Conservation (phyloP, 805 yeast genomes). For the Wickerhamiella vanderwaltii region DNA sequence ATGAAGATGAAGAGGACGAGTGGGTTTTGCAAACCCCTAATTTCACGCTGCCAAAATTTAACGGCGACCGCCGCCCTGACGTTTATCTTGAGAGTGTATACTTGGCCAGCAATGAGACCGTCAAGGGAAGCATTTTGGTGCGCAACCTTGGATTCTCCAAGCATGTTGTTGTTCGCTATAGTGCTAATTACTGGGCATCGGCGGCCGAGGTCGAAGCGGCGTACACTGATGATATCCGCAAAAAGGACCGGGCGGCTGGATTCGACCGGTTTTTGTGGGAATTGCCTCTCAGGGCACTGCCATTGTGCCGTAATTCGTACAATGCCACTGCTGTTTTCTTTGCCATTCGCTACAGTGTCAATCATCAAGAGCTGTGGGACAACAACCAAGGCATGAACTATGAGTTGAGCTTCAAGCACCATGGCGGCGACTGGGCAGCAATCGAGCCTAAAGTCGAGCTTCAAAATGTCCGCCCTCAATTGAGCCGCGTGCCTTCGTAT, state of each 20-base stretch:
- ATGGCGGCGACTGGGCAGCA: slow-evolving; percentile 4
- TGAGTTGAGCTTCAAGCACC: slow-evolving; percentile 34
- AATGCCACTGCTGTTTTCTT: slow-evolving; percentile 31
- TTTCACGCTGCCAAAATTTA: slow-evolving; percentile 19
- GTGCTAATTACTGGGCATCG: slow-evolving; percentile 70
- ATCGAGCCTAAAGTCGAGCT: not conserved
- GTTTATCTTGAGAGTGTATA: slow-evolving; percentile 58
- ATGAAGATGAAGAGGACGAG: slow-evolving; percentile 23
- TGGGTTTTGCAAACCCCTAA: slow-evolving; percentile 28
- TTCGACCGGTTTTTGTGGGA: slow-evolving; percentile 60
- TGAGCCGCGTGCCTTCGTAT: slow-evolving; percentile 4
- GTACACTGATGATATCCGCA: slow-evolving; percentile 41
- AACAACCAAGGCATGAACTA: slow-evolving; percentile 54
- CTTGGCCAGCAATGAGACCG: slow-evolving; percentile 44
- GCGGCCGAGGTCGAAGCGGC: slow-evolving; percentile 54
- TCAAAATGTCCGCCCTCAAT: slow-evolving; percentile 1
- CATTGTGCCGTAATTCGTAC: slow-evolving; percentile 20
- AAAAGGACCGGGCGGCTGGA: slow-evolving; percentile 22
- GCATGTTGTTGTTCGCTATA: slow-evolving; percentile 54
- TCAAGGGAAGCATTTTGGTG: slow-evolving; percentile 69
- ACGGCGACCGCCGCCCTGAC: slow-evolving; percentile 22
- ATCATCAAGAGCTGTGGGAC: slow-evolving; percentile 59
- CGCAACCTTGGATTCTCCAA: slow-evolving; percentile 62
- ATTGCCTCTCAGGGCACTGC: slow-evolving; percentile 32
- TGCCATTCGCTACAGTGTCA: slow-evolving; percentile 45